These are phyloP conservation scores for Solanum sparsipilum DNA, from an alignment of 257 asterid genomes.

Conservation along the genomic window DNA sequence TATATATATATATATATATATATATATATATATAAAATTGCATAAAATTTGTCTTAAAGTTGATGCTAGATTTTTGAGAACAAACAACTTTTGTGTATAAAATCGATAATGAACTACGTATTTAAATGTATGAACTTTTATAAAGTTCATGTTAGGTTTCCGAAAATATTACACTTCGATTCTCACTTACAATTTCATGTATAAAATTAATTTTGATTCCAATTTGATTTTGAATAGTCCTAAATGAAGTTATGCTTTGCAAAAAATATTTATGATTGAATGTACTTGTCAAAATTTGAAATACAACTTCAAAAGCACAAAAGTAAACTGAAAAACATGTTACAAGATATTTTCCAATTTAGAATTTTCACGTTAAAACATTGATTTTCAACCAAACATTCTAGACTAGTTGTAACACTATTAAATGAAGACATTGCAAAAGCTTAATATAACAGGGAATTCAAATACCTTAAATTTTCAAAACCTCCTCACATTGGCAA, in stretches of 20 bases:
- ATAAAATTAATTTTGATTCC: no score
- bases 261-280: not conserved
- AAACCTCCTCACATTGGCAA: not conserved
- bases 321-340: not conserved
- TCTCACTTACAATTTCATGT: not conserved
- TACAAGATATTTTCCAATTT: not conserved
- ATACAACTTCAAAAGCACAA: not conserved
- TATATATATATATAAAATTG: no score
- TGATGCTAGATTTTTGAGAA: not conserved
- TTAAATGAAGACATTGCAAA: not conserved
- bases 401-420: not conserved
- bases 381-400: not conserved
- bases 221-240: not conserved
- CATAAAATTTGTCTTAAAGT: no score
- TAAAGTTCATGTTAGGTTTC: not conserved
- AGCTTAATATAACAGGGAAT: not conserved
- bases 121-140: not conserved
- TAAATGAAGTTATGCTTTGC: not conserved
- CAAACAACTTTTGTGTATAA: not conserved
- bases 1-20: no score
- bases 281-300: no score
- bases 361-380: no score
- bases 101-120: not conserved
- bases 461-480: not conserved
- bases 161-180: not conserved